These are phyloP conservation scores for Fusarium foetens DNA, from an alignment of 2,329 filamentous ascomycete genomes.

Conservation along the genomic window DNA sequence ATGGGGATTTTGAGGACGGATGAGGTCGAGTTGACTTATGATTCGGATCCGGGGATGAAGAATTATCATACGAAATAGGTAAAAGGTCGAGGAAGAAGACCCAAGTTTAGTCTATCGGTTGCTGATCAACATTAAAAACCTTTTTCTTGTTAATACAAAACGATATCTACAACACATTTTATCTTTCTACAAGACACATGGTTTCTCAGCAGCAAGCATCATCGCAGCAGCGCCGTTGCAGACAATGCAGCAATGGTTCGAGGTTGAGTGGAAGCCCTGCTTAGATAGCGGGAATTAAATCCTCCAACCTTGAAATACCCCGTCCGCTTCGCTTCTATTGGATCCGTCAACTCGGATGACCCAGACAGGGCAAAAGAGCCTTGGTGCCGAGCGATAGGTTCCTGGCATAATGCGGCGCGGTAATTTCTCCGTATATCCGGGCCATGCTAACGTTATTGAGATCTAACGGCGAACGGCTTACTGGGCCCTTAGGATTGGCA, in stretches of 20 bases:
- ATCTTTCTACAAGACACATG: too few species aligned
- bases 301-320: neutral
- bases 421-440: neutral
- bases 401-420: neutral
- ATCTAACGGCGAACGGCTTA: neutral
- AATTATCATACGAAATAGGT: neutral
- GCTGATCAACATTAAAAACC: too few species aligned
- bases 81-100: neutral
- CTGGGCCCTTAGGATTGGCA: neutral
- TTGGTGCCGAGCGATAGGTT: neutral
- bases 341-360: neutral
- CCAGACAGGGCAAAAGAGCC: neutral
- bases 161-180: too few species aligned
- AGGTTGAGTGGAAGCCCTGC: neutral
- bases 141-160: too few species aligned
- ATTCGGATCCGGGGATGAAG: neutral
- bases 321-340: neutral
- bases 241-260: neutral
- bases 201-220: neutral
- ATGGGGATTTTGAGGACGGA: slow-evolving; percentile 15
- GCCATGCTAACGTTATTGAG: neutral
- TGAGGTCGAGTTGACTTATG: slow-evolving; percentile 14
- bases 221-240: neutral
- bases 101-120: neutral
- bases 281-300: neutral